phyloP scores from a whole-genome alignment of 2,329 filamentous ascomycete genomes.

The Nannizziopsis barbatae region DNA sequence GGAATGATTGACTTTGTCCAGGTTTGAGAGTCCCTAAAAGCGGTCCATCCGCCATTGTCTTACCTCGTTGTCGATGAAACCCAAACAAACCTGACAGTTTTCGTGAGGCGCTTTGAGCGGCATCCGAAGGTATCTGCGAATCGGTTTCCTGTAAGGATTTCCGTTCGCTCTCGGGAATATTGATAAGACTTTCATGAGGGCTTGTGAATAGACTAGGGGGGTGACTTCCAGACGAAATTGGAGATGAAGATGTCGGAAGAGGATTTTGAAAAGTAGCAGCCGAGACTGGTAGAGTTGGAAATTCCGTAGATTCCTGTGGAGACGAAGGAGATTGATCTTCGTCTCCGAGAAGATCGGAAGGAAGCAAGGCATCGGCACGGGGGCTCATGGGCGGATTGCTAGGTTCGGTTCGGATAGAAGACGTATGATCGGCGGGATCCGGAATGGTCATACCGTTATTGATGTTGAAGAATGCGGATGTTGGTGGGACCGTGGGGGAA shows the following conservation, averaged over 20 bases:
- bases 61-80: conserved; percentile 50
- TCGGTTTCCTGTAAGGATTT: conserved; percentile 17
- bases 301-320: conserved; percentile 10
- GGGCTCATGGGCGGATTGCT: conserved; percentile 54
- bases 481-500: conserved; percentile 43
- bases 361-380: conserved; percentile 49
- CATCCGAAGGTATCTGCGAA: conserved; percentile 22
- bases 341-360: conserved; percentile 50
- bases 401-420: conserved; percentile 39
- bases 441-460: conserved; percentile 52
- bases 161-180: conserved; percentile 28
- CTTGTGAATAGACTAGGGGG: conserved; percentile 38
- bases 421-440: conserved; percentile 31
- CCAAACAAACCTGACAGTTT: conserved; percentile 49
- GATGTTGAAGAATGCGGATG: conserved; percentile 49
- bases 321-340: conserved; percentile 31
- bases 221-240: conserved; percentile 35
- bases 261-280: conserved; percentile 25
- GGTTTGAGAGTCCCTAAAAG: conserved; percentile 48
- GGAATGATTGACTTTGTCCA: conserved; percentile 54
- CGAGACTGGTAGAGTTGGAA: conserved; percentile 15
- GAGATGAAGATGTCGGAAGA: conserved; percentile 33
- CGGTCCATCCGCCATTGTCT: conserved; percentile 49
- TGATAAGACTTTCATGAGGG: conserved; percentile 33
- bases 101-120: conserved; percentile 38